These are phyloP conservation scores for Juglanconis oblonga DNA, from an alignment of 2,329 filamentous ascomycete genomes.

Conservation along the genomic window DNA sequence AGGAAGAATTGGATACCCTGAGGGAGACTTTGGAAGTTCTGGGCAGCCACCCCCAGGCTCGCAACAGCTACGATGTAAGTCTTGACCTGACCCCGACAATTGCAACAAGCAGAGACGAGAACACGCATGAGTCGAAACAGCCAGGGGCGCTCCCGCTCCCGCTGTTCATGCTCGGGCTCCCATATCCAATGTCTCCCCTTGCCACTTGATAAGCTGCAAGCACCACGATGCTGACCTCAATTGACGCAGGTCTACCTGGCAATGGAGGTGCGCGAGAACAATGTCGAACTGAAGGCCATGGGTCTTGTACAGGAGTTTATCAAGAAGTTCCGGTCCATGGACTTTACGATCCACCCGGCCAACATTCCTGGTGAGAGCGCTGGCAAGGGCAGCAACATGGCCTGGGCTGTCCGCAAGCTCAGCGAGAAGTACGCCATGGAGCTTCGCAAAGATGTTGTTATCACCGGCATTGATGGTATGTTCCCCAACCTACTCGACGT, in stretches of 20 bases:
- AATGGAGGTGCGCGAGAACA: slow-evolving; percentile 68
- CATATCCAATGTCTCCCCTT: too few species aligned
- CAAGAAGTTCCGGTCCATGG: slow-evolving; percentile 64
- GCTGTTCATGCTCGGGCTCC: too few species aligned
- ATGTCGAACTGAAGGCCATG: slow-evolving; percentile 59
- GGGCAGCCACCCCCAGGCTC: slow-evolving; percentile 63
- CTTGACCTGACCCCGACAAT: neutral
- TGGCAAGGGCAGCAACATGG: slow-evolving; percentile 72
- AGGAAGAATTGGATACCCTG: slow-evolving; percentile 67
- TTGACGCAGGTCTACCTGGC: slow-evolving; percentile 61
- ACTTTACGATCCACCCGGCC: slow-evolving; percentile 64
- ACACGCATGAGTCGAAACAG: neutral
- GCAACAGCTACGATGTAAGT: slow-evolving; percentile 67
- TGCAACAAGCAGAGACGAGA: neutral
- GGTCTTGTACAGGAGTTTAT: slow-evolving; percentile 60
- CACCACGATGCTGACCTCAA: slow-evolving; percentile 9
- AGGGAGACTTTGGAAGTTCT: slow-evolving; percentile 67
- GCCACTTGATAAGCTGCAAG: too few species aligned
- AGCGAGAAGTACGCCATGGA: slow-evolving; percentile 57
- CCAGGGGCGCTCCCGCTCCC: neutral
- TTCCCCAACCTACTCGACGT: slow-evolving; percentile 15
- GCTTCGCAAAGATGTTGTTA: slow-evolving; percentile 58
- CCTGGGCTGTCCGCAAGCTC: slow-evolving; percentile 66
- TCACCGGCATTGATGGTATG: slow-evolving; percentile 73
- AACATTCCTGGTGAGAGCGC: slow-evolving; percentile 66